Evolutionary conservation across 2,329 filamentous ascomycete genomes (phyloP).

Genomic region (Lasiodiplodia hormozganensis): DNA sequence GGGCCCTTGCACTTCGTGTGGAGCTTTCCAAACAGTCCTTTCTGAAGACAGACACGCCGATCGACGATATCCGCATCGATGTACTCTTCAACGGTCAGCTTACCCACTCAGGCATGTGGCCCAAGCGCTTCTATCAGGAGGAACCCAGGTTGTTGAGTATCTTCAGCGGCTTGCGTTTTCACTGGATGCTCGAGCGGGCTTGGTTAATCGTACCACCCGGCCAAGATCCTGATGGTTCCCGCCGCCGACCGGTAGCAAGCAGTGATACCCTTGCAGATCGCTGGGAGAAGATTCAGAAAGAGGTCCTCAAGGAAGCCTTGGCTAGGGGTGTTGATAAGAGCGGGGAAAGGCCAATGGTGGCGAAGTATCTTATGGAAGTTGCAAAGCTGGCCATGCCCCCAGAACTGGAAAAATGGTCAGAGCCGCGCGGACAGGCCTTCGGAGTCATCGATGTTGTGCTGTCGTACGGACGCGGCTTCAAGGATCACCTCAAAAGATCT

Average conservation of each 20-base stretch:
- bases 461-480: slow-evolving; percentile 30
- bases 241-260: slow-evolving; percentile 27
- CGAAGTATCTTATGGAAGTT: slow-evolving; percentile 48
- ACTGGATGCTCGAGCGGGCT: slow-evolving; percentile 51
- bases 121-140: slow-evolving; percentile 35
- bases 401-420: slow-evolving; percentile 41
- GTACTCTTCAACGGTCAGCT: slow-evolving; percentile 56
- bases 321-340: slow-evolving; percentile 42
- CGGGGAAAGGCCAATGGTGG: slow-evolving; percentile 45
- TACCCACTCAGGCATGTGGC: slow-evolving; percentile 41
- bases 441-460: slow-evolving; percentile 48
- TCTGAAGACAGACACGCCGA: slow-evolving; percentile 30
- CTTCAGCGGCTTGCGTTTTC: slow-evolving; percentile 50
- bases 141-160: slow-evolving; percentile 35
- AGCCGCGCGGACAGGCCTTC: slow-evolving; percentile 39
- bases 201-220: slow-evolving; percentile 50
- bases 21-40: slow-evolving; percentile 40
- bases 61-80: slow-evolving; percentile 54
- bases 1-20: slow-evolving; percentile 42
- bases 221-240: slow-evolving; percentile 36
- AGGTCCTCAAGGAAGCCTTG: slow-evolving; percentile 44
- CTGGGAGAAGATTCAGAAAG: slow-evolving; percentile 44
- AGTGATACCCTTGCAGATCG: slow-evolving; percentile 36
- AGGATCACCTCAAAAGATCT: background rate
- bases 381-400: slow-evolving; percentile 48